These are phyloP conservation scores for Pichia sp. DNA, from an alignment of 1,139 yeast species.

Conservation along the genomic window DNA sequence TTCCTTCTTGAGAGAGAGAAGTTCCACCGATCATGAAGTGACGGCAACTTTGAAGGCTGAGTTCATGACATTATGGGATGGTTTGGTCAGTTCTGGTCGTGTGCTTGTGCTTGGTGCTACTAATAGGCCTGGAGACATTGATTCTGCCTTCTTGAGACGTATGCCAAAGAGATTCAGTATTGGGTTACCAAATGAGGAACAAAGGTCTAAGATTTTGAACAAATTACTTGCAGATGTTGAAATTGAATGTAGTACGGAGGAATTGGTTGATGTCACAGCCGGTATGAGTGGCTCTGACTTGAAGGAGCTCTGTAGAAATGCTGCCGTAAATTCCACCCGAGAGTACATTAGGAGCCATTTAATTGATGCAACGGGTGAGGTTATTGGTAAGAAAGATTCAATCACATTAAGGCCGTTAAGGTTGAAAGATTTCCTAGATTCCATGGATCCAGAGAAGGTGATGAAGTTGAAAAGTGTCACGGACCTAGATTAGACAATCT, in stretches of 20 bases:
- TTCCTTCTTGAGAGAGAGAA: slow-evolving; percentile 83
- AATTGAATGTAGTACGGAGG: slow-evolving; percentile 56
- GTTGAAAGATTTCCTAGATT: slow-evolving; percentile 40
- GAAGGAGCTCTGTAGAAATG: slow-evolving; percentile 86
- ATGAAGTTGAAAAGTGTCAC: slow-evolving; percentile 18
- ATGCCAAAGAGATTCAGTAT: slow-evolving; percentile 89
- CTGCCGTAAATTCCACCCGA: slow-evolving; percentile 83
- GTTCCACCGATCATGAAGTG: slow-evolving; percentile 87
- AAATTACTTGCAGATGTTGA: slow-evolving; percentile 62
- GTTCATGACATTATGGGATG: slow-evolving; percentile 98
- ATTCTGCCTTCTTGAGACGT: slow-evolving; percentile 84
- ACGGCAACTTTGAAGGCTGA: slow-evolving; percentile 94
- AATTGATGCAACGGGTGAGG: slow-evolving; percentile 34
- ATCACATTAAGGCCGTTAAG: slow-evolving; percentile 37
- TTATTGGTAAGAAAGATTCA: slow-evolving; percentile 27
- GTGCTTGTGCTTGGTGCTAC: slow-evolving; percentile 93
- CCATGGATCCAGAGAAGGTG: slow-evolving; percentile 31
- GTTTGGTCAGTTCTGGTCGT: slow-evolving; percentile 69
- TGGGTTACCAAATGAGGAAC: slow-evolving; percentile 60
- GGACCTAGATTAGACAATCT: slow-evolving; percentile 17
- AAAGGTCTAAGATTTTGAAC: slow-evolving; percentile 61
- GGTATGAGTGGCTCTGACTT: slow-evolving; percentile 90
- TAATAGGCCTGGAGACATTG: slow-evolving; percentile 86
- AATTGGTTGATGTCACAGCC: slow-evolving; percentile 55
- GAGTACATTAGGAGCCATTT: slow-evolving; percentile 59